Conservation (phyloP, 805 yeast genomes). For the Candida pseudoglaebosa region DNA sequence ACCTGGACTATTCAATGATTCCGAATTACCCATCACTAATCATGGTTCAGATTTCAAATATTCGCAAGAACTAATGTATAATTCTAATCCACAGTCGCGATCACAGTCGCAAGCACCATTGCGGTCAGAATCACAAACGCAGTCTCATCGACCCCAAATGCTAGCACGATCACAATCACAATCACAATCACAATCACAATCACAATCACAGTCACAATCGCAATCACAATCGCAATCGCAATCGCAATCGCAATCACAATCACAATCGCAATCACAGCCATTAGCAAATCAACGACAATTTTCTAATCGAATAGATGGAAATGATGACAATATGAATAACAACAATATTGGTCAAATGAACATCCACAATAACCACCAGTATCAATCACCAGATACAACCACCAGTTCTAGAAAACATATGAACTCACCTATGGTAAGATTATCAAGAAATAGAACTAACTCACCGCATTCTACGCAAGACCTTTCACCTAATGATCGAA, state of each 20-base stretch:
- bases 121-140: not conserved
- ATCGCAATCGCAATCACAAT: constrained; percentile 1
- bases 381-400: constrained; percentile 19
- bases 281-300: constrained; percentile 7
- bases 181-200: constrained; percentile 5
- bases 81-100: constrained; percentile 9
- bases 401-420: constrained; percentile 8
- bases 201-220: constrained; percentile 3
- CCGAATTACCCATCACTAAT: constrained; percentile 27
- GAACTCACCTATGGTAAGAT: constrained; percentile 12
- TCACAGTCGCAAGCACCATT: constrained; percentile 5
- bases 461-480: constrained; percentile 27
- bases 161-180: constrained; percentile 5
- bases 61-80: constrained; percentile 11
- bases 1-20: constrained; percentile 57
- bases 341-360: constrained; percentile 8
- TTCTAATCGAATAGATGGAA: not conserved
- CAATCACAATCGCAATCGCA: constrained; percentile 5
- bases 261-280: constrained; percentile 4
- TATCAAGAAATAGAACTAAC: constrained; percentile 16
- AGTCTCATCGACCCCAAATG: constrained; percentile 4
- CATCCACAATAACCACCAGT: too few relatives aligned
- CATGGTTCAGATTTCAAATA: not conserved
- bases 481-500: constrained; percentile 27
- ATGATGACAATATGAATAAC: not conserved